These are phyloP conservation scores for Moelleriella libera DNA, from an alignment of 2,329 filamentous ascomycete genomes.

Conservation along the genomic window DNA sequence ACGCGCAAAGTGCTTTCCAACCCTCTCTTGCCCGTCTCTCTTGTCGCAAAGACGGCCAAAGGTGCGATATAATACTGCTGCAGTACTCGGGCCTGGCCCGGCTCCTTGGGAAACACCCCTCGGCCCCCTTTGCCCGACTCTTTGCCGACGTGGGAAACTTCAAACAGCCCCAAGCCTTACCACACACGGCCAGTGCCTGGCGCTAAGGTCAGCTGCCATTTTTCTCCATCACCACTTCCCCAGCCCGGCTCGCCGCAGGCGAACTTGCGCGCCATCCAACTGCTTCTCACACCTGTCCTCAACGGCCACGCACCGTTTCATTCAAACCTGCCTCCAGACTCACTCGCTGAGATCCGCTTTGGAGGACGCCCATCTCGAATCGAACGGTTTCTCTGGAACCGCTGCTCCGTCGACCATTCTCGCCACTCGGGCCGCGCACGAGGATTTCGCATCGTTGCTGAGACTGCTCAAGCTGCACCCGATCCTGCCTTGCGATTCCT, in stretches of 20 bases:
- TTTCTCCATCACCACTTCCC: background rate
- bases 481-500: background rate
- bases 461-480: background rate
- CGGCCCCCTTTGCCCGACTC: background rate
- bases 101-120: too few relatives aligned
- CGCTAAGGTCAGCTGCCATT: conserved; percentile 3
- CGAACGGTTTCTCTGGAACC: background rate
- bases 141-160: background rate
- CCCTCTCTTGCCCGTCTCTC: background rate
- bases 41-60: background rate
- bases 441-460: background rate
- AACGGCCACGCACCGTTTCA: background rate
- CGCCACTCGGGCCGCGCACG: background rate
- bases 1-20: too few relatives aligned
- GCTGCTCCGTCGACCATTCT: background rate
- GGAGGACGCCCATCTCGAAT: background rate
- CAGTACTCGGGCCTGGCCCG: background rate
- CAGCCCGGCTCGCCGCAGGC: background rate
- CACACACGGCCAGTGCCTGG: background rate
- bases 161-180: background rate
- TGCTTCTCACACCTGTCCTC: background rate
- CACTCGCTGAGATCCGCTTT: background rate
- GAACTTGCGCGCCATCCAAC: background rate
- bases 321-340: background rate
- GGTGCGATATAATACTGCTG: background rate